Base-by-base conservation (phyloP, 345 rosid species). In the Sisymbrium altissimum region DNA sequence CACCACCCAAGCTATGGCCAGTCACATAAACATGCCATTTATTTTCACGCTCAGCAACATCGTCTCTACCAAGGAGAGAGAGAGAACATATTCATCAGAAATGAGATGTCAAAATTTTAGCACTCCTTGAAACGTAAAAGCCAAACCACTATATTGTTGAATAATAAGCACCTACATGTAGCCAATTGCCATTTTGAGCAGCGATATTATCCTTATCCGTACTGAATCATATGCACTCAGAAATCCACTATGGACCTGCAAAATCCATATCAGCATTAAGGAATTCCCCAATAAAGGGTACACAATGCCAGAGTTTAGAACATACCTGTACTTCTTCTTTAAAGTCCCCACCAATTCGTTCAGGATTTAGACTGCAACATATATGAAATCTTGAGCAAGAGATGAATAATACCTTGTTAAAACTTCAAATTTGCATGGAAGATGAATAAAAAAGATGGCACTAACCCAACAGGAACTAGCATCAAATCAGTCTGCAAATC, bases 1-100 rank as follows among this genome's bases (percentile, higher is more conserved):
- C 98, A 71, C 97, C 98, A 75, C 98, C 98, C 79, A 93, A 85
- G 83, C 98, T 93, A 82, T 93, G 97, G 64, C 98, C 98, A 52
- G 98, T 93, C 70, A 86, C 96, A 84, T 88, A 93, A 65, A 91
- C 89, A 74, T 89, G 94, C 97, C 96, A 93, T 72, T 82, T 82
- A 68, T 66, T 55, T 68, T 48, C 76, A 53, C 64, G 78, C 66
- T 81, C 89, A 55, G 77, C 74, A 68, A 12, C 78, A 74, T 88
- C 84, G 8, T 91, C 89, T 72, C 97, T 93, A 85, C 54, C 78
- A 71, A 11, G 36, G 14, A 58, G 29, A 11, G 35, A 30, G 21
- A 69, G 19, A 54, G 17, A 64, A 32, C 40, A 76, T 35, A 69
- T 27, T 18, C 25, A 55, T 33, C 17, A 75, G 65, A 76, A 64